phyloP scores from a whole-genome alignment of 2,329 filamentous ascomycete genomes.

The Xylaria sp. region DNA sequence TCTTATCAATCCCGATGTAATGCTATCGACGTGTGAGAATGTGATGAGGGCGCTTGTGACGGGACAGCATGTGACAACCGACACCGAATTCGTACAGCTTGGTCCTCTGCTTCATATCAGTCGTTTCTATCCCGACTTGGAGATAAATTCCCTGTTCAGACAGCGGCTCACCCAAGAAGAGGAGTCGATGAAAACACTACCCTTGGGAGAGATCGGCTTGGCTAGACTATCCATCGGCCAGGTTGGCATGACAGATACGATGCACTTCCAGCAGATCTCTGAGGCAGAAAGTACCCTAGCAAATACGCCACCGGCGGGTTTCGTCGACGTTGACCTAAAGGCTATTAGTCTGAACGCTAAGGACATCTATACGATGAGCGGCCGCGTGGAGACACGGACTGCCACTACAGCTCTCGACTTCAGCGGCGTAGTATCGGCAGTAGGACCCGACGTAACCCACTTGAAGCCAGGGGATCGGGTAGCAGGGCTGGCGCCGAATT shows the following conservation, averaged over 20 bases:
- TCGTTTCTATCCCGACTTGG: constrained; percentile 40
- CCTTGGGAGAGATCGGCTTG: background rate
- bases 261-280: constrained; percentile 36
- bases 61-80: background rate
- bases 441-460: constrained; percentile 1
- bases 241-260: constrained; percentile 44
- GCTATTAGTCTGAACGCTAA: constrained; percentile 43
- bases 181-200: background rate
- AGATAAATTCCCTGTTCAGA: constrained; percentile 36
- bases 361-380: constrained; percentile 40
- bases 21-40: constrained; percentile 5
- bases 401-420: constrained; percentile 17
- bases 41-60: background rate
- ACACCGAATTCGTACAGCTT: constrained; percentile 34
- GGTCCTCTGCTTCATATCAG: constrained; percentile 39
- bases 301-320: constrained; percentile 15
- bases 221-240: constrained; percentile 9
- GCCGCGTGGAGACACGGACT: background rate
- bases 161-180: constrained; percentile 4
- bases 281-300: background rate
- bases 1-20: background rate
- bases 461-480: constrained; percentile 20
- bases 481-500: background rate
- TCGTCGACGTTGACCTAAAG: constrained; percentile 23
- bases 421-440: constrained; percentile 5